These are phyloP conservation scores for Linum trigynum DNA, from an alignment of 345 rosid genomes.

Conservation along the genomic window DNA sequence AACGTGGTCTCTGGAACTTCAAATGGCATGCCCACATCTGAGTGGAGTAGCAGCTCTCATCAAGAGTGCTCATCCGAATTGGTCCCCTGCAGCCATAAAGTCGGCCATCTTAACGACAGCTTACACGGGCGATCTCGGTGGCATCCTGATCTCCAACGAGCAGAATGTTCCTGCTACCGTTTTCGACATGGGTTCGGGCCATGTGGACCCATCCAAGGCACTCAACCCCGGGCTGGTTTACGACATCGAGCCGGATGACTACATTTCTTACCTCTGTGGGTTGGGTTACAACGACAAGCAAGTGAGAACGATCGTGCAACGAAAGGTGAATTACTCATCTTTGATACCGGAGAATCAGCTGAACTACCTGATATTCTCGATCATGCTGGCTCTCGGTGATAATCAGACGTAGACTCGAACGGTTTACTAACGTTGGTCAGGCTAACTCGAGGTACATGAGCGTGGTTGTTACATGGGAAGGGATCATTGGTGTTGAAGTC, in stretches of 20 bases:
- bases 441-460: neutral
- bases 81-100: conserved; percentile 7
- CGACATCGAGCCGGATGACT: neutral
- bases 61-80: neutral
- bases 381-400: neutral
- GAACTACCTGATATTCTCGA: neutral
- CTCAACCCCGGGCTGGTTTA: neutral
- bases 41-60: neutral
- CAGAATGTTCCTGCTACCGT: neutral
- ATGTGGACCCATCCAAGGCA: conserved; percentile 1
- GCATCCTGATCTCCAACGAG: neutral
- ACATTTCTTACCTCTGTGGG: neutral
- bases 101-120: neutral
- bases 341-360: neutral
- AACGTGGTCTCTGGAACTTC: neutral
- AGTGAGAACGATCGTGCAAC: no score
- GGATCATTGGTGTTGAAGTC: neutral
- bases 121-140: neutral
- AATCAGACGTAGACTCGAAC: neutral
- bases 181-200: neutral
- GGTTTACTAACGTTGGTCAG: neutral
- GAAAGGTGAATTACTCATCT: no score
- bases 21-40: neutral
- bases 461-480: neutral
- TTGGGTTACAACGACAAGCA: neutral